phyloP scores from a whole-genome alignment of 352 stramenopile species.

The Globisporangium canariense region DNA sequence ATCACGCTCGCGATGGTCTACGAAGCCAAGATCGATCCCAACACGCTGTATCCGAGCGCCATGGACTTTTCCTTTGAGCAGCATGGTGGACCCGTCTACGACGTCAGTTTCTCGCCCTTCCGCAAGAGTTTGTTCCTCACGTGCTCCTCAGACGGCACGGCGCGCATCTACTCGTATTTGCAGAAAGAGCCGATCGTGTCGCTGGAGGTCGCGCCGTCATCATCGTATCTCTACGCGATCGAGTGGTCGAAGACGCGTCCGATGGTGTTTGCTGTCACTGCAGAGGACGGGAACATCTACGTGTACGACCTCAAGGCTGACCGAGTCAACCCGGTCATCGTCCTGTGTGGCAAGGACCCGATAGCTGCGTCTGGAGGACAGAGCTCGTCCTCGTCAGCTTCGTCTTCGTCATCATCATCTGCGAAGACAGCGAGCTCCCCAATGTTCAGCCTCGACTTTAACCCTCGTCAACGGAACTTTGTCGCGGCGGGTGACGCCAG shows the following conservation, averaged over 20 bases:
- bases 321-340: slow-evolving; percentile 34
- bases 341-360: slow-evolving; percentile 38
- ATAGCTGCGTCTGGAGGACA: background rate
- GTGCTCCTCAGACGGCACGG: slow-evolving; percentile 73
- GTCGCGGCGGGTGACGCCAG: slow-evolving; percentile 63
- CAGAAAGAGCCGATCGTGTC: slow-evolving; percentile 59
- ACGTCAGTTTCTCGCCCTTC: slow-evolving; percentile 80
- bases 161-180: slow-evolving; percentile 69
- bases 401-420: background rate
- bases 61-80: slow-evolving; percentile 76
- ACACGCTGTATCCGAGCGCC: slow-evolving; percentile 54
- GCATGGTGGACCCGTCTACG: slow-evolving; percentile 77
- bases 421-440: slow-evolving; percentile 12
- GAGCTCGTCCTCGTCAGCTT: slow-evolving; percentile 1
- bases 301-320: slow-evolving; percentile 74
- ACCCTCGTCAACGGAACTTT: slow-evolving; percentile 81
- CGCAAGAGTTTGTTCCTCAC: slow-evolving; percentile 79
- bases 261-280: slow-evolving; percentile 67
- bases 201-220: slow-evolving; percentile 61
- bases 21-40: slow-evolving; percentile 62
- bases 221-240: slow-evolving; percentile 69
- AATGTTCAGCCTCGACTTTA: slow-evolving; percentile 76
- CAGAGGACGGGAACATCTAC: slow-evolving; percentile 70
- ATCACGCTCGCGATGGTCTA: slow-evolving; percentile 73
- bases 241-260: slow-evolving; percentile 75